These are phyloP conservation scores for Lecanicillium sp. DNA, from an alignment of 2,329 filamentous ascomycete species.

Conservation along the genomic window DNA sequence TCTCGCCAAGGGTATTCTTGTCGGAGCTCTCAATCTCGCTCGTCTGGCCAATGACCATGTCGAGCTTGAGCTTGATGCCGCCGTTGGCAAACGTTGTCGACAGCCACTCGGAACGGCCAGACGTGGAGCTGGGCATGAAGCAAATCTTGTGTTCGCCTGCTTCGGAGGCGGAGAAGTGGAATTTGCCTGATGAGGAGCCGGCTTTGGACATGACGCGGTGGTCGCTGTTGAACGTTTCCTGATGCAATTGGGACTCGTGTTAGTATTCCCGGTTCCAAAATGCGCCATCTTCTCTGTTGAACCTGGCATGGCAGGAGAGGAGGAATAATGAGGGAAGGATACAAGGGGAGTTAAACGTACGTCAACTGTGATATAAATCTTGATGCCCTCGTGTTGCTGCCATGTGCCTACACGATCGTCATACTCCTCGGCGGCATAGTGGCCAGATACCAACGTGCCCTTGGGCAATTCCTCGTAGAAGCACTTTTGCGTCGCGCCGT, in stretches of 20 bases:
- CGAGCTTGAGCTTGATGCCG: conserved; percentile 75
- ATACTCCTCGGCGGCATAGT: conserved; percentile 82
- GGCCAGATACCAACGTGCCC: conserved; percentile 90
- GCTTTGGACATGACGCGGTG: conserved; percentile 90
- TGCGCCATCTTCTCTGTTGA: too few relatives aligned
- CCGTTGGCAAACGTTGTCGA: conserved; percentile 56
- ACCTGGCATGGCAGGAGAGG: too few relatives aligned
- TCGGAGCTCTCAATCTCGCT: conserved; percentile 89
- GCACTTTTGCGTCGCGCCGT: conserved; percentile 78
- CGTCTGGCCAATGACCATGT: conserved; percentile 90
- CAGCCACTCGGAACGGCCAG: conserved; percentile 64
- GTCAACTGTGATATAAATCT: conserved; percentile 86
- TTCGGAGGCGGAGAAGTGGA: conserved; percentile 93
- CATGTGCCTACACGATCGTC: conserved; percentile 62
- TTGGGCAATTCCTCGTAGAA: conserved; percentile 98
- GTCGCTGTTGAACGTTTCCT: conserved; percentile 95
- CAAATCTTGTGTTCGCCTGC: conserved; percentile 94
- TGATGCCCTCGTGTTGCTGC: conserved; percentile 64
- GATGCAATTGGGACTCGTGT: too few relatives aligned
- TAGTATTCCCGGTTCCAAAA: neutral
- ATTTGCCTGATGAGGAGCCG: conserved; percentile 67
- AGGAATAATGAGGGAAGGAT: too few relatives aligned
- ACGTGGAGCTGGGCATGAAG: conserved; percentile 76
- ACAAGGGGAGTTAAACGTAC: conserved; percentile 34
- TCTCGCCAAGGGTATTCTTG: conserved; percentile 85